Percentiles rank a stretch among this genome's conserved stretches.
These are phyloP conservation scores for Oxytropis ochrocephala DNA, from an alignment of 306 rosid species.

Conservation along the genomic window DNA sequence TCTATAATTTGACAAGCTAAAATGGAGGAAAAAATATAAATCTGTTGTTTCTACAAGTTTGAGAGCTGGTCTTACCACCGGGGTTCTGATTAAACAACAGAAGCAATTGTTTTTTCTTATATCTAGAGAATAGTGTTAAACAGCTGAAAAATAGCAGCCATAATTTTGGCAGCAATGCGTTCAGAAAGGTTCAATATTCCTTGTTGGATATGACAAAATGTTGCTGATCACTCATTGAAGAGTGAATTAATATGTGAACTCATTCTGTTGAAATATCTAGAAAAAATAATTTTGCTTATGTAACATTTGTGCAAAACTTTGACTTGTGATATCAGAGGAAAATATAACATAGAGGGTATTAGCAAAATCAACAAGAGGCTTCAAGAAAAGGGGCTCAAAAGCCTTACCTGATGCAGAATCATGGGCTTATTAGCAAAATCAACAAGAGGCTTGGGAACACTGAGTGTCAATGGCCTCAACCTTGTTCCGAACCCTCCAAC, in stretches of 20 bases:
- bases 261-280: background rate
- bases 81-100: background rate
- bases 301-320: background rate
- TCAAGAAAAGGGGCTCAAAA: slow-evolving; percentile 16
- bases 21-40: background rate
- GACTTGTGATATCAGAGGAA: background rate
- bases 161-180: background rate
- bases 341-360: background rate
- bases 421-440: slow-evolving; percentile 99
- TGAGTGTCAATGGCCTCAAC: slow-evolving; percentile 98
- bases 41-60: background rate
- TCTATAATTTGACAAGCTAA: background rate
- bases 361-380: background rate
- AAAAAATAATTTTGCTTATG: background rate
- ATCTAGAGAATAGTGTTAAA: background rate
- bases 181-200: background rate
- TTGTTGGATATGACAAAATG: background rate
- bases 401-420: slow-evolving; percentile 93
- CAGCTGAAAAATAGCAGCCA: background rate
- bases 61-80: slow-evolving; percentile 4
- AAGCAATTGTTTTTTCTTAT: background rate
- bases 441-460: slow-evolving; percentile 98
- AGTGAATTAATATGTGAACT: background rate
- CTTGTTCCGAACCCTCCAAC: slow-evolving; percentile 99
- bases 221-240: background rate